These are phyloP conservation scores for Pythium monospermum DNA, from an alignment of 352 stramenopile genomes.

Conservation along the genomic window DNA sequence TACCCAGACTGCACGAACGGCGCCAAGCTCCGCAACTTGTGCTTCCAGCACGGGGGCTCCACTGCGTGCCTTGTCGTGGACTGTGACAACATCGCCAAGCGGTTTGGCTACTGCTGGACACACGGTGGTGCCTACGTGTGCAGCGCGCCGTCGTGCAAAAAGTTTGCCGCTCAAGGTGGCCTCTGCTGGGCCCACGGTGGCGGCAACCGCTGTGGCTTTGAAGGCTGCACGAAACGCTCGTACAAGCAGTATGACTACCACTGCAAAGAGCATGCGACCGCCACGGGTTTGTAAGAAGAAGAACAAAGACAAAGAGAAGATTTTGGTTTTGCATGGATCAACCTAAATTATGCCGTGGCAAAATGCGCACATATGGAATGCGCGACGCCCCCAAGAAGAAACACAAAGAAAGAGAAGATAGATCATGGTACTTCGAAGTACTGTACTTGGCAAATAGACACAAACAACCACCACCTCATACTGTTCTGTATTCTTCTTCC, in stretches of 20 bases:
- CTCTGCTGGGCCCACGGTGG: slow-evolving; percentile 26
- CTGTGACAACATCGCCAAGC: slow-evolving; percentile 19
- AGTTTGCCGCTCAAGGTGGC: slow-evolving; percentile 24
- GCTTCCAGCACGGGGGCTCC: slow-evolving; percentile 22
- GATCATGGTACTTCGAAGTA: neutral
- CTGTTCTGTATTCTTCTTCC: too few relatives aligned
- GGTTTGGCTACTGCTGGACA: slow-evolving; percentile 25
- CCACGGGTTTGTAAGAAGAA: too few relatives aligned
- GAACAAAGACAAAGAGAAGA: too few relatives aligned
- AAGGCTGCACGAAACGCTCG: slow-evolving; percentile 24
- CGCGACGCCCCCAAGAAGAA: too few relatives aligned
- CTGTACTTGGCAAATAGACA: too few relatives aligned
- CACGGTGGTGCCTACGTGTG: slow-evolving; percentile 24
- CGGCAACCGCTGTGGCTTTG: slow-evolving; percentile 22
- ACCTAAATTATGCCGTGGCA: slow-evolving; percentile 18
- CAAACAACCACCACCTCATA: too few relatives aligned
- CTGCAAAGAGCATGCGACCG: slow-evolving; percentile 14
- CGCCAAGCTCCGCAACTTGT: slow-evolving; percentile 21
- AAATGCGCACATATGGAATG: slow-evolving; percentile 10
- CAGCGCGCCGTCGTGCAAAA: slow-evolving; percentile 17
- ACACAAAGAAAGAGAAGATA: too few relatives aligned
- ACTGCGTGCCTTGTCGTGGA: slow-evolving; percentile 15
- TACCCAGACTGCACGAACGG: slow-evolving; percentile 19
- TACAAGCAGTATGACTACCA: slow-evolving; percentile 19
- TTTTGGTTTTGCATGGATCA: too few relatives aligned